Evolutionary conservation across 805 yeast genomes (phyloP).

Genomic region (Saturnispora bothae): DNA sequence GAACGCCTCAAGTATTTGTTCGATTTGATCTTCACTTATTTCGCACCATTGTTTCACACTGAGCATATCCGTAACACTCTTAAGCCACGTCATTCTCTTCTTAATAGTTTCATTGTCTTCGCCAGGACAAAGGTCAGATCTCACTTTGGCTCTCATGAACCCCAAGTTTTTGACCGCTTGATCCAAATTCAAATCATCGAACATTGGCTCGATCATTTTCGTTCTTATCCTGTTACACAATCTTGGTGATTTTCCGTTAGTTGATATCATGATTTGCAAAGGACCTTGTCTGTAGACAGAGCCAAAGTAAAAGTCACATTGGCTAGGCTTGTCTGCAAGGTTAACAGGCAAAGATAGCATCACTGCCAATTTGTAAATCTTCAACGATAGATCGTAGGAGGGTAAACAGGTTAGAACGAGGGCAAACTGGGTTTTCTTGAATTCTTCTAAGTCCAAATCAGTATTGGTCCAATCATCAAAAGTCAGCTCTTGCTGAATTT

Average conservation of each 20-base stretch:
- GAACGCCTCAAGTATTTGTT: conserved; percentile 34
- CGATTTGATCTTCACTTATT: conserved; percentile 28
- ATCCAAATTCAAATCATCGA: conserved; percentile 34
- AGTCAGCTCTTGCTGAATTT: conserved; percentile 5
- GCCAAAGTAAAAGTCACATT: conserved; percentile 82
- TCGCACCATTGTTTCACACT: conserved; percentile 50
- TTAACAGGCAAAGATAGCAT: conserved; percentile 49
- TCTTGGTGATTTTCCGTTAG: conserved; percentile 76
- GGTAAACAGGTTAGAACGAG: conserved; percentile 68
- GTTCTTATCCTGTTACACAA: conserved; percentile 54
- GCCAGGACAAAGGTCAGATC: conserved; percentile 33
- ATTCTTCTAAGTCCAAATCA: conserved; percentile 22
- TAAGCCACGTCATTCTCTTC: conserved; percentile 64
- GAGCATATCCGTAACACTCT: conserved; percentile 49
- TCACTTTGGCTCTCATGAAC: conserved; percentile 37
- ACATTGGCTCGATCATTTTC: conserved; percentile 36
- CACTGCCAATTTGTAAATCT: conserved; percentile 43
- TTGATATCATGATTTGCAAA: conserved; percentile 70
- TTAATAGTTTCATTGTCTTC: conserved; percentile 40
- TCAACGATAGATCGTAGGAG: conserved; percentile 48
- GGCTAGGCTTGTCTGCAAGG: conserved; percentile 75
- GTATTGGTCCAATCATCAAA: conserved; percentile 9
- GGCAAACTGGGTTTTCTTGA: conserved; percentile 37
- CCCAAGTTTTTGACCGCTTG: conserved; percentile 54
- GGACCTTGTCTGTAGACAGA: conserved; percentile 64